Evolutionary conservation across 2,329 filamentous ascomycete genomes (phyloP).

Genomic region (Neofusicoccum kwambonambiense): DNA sequence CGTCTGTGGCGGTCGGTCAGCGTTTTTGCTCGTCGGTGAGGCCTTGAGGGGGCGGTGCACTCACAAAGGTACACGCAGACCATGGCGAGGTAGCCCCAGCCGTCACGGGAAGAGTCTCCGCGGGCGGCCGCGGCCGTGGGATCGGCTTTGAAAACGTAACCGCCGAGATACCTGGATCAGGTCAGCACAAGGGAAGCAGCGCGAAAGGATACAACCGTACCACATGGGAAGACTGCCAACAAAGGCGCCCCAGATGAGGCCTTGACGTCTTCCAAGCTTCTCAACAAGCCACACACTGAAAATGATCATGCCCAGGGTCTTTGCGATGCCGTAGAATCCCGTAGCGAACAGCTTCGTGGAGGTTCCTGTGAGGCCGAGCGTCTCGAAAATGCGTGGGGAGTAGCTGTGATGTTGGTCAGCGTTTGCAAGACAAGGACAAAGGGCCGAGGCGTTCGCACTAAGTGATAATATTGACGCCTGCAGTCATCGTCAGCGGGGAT

Average conservation of each 20-base stretch:
- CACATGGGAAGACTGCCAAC: conserved; percentile 51
- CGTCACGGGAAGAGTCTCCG: conserved; percentile 44
- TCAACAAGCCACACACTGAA: conserved; percentile 42
- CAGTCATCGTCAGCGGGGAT: background rate
- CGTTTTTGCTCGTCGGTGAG: too few species aligned
- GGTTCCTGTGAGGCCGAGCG: conserved; percentile 61
- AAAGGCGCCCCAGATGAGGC: conserved; percentile 49
- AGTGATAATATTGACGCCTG: conserved; percentile 2
- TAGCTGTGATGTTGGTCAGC: conserved; percentile 54
- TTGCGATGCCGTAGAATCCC: conserved; percentile 71
- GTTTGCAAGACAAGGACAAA: background rate
- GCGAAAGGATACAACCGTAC: conserved; percentile 30
- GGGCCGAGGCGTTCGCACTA: background rate
- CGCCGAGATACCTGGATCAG: conserved; percentile 36
- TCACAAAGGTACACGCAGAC: conserved; percentile 54
- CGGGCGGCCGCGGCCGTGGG: conserved; percentile 38
- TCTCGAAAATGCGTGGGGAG: conserved; percentile 66
- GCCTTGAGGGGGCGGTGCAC: too few species aligned
- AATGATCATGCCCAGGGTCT: conserved; percentile 40
- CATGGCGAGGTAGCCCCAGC: conserved; percentile 53
- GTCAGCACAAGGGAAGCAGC: background rate
- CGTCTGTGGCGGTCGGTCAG: conserved; percentile 29
- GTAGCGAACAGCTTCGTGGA: conserved; percentile 66
- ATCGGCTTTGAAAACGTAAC: conserved; percentile 54
- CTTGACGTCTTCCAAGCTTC: conserved; percentile 40